Evolutionary conservation across 805 yeast genomes (phyloP).

Genomic region (Barnettozyma botsteinii): DNA sequence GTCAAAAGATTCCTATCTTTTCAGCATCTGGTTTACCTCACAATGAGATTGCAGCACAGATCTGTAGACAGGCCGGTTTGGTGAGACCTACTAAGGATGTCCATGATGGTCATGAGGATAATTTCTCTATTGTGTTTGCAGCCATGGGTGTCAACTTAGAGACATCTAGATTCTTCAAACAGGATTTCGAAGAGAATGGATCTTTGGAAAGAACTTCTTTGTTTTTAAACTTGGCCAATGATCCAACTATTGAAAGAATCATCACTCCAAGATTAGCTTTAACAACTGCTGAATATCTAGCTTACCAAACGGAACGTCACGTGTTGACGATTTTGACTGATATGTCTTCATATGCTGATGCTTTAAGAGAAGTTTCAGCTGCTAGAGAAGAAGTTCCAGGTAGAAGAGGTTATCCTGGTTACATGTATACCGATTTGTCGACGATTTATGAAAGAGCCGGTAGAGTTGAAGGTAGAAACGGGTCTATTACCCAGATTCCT

Average conservation of each 20-base stretch:
- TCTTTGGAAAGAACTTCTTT: conserved; percentile 96
- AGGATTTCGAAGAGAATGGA: conserved; percentile 98
- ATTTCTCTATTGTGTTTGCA: conserved; percentile 97
- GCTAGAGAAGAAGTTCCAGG: conserved; percentile 99
- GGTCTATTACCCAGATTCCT: conserved; percentile 98
- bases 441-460: conserved; percentile 99
- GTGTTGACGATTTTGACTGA: conserved; percentile 96
- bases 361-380: conserved; percentile 98
- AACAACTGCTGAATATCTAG: conserved; percentile 97
- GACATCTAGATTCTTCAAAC: conserved; percentile 97
- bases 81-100: conserved; percentile 99
- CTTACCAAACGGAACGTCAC: conserved; percentile 98
- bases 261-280: conserved; percentile 98
- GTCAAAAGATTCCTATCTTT: conserved; percentile 98
- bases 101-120: conserved; percentile 99
- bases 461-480: conserved; percentile 99
- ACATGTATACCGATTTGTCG: conserved; percentile 99
- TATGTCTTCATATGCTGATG: conserved; percentile 99
- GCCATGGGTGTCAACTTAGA: conserved; percentile 99
- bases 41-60: conserved; percentile 99
- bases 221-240: conserved; percentile 96
- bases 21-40: conserved; percentile 99
- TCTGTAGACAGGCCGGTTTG: conserved; percentile 98
- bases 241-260: conserved; percentile 99
- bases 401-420: conserved; percentile 99